Evolutionary conservation across 2,329 filamentous ascomycete genomes (phyloP), one percentile per base, ranked within the genome.

Genomic region (Colletotrichum theobromicola): DNA sequence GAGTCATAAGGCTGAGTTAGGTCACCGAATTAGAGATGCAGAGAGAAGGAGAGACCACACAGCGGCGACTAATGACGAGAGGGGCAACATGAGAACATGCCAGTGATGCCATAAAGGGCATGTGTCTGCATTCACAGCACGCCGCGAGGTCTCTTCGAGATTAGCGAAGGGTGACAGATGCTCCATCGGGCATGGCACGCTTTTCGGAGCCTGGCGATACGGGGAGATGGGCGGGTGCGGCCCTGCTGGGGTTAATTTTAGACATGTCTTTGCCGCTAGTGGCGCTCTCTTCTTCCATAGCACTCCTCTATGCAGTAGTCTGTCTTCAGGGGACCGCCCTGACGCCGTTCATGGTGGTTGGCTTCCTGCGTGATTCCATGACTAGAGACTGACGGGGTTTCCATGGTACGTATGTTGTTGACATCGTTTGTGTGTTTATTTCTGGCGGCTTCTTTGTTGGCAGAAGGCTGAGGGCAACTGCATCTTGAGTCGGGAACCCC

Each of bases 241-340:
- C 53, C 58, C 15, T 21, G n/a, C 46, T 58, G 24, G 53, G 37
- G 57, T 72, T 72, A 75, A 75, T 53, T 75, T 67, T 75, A 67
- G 72, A 72, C 46, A 67, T 21, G 61, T 30, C 37, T 28, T 24
- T 42, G 61, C 61, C 72, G 63, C 72, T 72, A 75, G 57, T 62
- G 53, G 61, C 55, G 67, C 53, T 15, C 24, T 34, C 61, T 50
- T 21, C 10, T 28, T 35, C 12, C 53, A 16, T n/a, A n/a, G n/a
- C n/a, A n/a, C n/a, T n/a, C n/a, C n/a, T n/a, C n/a, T n/a, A n/a
- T n/a, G n/a, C n/a, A n/a, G n/a, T 50, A 42, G 58, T 53, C 21
- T 35, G 13, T 16, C 34, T 57, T 50, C 67, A 50, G 34, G 46
- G 68, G 42, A 34, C n/a, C 34, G 57, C 72, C 62, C 57, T 34